Base-by-base conservation (phyloP, 2,329 filamentous ascomycete species). In the Cercospora citrullina region DNA sequence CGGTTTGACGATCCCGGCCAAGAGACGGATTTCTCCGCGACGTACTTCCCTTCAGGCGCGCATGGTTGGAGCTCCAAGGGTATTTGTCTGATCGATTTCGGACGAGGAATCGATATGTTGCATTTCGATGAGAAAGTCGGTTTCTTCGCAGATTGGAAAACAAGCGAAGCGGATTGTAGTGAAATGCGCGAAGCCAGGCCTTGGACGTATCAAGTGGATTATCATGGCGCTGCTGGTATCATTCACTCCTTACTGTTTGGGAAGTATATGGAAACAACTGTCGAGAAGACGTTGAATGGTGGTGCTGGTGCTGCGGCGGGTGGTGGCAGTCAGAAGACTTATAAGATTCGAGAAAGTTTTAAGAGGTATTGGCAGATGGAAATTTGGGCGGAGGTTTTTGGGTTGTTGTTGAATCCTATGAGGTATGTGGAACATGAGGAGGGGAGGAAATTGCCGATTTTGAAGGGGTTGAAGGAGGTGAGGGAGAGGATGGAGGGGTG, bases 291-390 rank as follows among this genome's bases (percentile, higher is more conserved):
- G 8, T 48, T 45, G 7, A 53, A 31, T 30, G 80, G 90, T 1
- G 87, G 86, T n/a, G 84, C 84, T 3, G 55, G 28, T 59, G 55
- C 55, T 36, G 28, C 55, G 30, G 18, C 31, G 3, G 81, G 80
- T 2, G 83, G 81, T 1, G 87, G 85, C 5, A 55, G 48, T 26
- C 48, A 55, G 1, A 89, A 91, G 76, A 89, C 85, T 59, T 98
- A 97, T 81, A 88, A 86, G 71, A 89, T 97, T 72, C 87, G 90
- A 62, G 94, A 97, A 80, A 87, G 84, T 14, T 81, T 98, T 69
- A 99, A 99, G 83, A 83, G 95, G 55, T 99, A 99, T 81, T 99
- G 95, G 95, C 94, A 98, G 83, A 91, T 89, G 60, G 93, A 97
- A 60, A 87, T 98, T 55, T 99, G 95, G 95, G 81, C 78, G 2